These are phyloP conservation scores for Dendrobium catenatum DNA, from an alignment of 106 monocot genomes.

Conservation along the genomic window DNA sequence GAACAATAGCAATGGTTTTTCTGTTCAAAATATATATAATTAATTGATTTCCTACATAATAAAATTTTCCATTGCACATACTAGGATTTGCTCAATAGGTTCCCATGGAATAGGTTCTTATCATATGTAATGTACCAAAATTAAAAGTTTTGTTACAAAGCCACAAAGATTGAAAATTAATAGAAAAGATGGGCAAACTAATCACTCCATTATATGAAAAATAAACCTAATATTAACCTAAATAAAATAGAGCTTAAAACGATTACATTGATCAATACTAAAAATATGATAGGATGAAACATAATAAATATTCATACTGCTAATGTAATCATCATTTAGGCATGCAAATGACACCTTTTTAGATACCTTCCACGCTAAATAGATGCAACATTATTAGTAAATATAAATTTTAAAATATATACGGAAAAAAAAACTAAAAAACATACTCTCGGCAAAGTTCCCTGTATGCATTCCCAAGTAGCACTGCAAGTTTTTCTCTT, in stretches of 20 bases:
- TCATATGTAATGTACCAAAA: not conserved
- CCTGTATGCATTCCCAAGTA: slow-evolving; percentile 94
- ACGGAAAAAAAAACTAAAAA: not conserved
- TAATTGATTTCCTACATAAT: too few species aligned
- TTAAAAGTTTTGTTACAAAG: not conserved
- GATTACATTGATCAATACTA: not conserved
- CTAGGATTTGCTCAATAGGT: not conserved
- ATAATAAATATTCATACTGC: not conserved
- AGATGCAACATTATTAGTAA: not conserved
- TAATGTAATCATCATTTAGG: not conserved
- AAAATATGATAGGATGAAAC: not conserved
- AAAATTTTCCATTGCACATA: not conserved
- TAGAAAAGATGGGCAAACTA: not conserved
- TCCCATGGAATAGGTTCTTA: not conserved
- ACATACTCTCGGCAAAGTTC: slow-evolving; percentile 58
- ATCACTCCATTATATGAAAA: not conserved
- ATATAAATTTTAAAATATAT: not conserved
- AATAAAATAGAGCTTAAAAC: not conserved
- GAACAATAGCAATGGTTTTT: too few species aligned
- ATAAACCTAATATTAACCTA: not conserved
- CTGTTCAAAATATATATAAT: too few species aligned
- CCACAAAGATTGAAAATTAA: not conserved
- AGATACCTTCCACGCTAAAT: not conserved
- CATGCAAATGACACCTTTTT: not conserved
- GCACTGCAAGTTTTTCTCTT: slow-evolving; percentile 86